Evolutionary conservation across 164 flowering plant species (phyloP).

Genomic region (Vitis riparia): DNA sequence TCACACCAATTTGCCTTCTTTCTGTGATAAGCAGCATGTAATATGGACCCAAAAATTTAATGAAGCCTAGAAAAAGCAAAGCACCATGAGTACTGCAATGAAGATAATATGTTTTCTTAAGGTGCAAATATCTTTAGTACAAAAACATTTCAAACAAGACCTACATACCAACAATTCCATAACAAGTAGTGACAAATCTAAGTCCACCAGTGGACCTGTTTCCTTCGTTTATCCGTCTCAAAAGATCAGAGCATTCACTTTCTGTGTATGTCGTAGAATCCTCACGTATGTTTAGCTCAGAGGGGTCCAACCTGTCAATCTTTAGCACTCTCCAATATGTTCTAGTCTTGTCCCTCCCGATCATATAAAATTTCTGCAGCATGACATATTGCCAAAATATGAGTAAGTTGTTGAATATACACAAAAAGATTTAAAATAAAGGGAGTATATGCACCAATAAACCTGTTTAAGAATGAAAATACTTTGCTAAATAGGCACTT

Average conservation of each 20-base stretch:
- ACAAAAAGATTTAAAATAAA: not conserved
- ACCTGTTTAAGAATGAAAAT: not conserved
- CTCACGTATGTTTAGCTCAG: slow-evolving; percentile 74
- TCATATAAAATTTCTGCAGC: slow-evolving; percentile 85
- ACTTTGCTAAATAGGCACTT: not conserved
- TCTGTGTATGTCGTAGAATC: slow-evolving; percentile 79
- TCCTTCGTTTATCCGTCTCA: slow-evolving; percentile 85
- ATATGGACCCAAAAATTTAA: slow-evolving; percentile 94
- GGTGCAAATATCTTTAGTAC: not conserved
- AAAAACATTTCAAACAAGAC: not conserved
- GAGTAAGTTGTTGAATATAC: not conserved
- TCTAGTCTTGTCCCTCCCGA: slow-evolving; percentile 79
- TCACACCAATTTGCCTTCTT: slow-evolving; percentile 82
- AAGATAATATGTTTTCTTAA: not conserved
- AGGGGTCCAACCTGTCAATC: slow-evolving; percentile 80
- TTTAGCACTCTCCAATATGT: slow-evolving; percentile 84
- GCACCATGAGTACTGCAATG: slow-evolving; percentile 6
- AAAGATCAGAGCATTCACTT: slow-evolving; percentile 70
- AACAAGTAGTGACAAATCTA: slow-evolving; percentile 80
- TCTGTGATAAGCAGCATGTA: slow-evolving; percentile 94
- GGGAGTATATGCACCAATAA: not conserved
- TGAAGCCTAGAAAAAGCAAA: slow-evolving; percentile 59
- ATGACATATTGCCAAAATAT: not conserved
- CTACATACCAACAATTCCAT: slow-evolving; percentile 89
- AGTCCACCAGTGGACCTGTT: slow-evolving; percentile 90